Evolutionary conservation across 305 asterid species (phyloP).

Genomic region (Ajuga reptans): DNA sequence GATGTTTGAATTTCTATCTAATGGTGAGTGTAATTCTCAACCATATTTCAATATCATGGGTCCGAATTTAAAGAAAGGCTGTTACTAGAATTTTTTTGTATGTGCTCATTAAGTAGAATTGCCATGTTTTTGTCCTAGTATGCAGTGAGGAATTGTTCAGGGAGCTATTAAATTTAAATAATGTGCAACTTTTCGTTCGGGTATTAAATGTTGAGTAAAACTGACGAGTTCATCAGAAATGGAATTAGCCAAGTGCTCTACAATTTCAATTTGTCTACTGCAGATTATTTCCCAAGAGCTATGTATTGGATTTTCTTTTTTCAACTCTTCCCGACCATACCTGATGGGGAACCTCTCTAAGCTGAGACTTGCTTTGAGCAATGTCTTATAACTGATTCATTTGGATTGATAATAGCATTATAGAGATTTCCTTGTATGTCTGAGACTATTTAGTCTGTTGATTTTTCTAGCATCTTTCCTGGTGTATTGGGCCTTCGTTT

Average conservation of each 20-base stretch:
- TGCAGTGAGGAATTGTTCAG: neutral
- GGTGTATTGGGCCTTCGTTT: neutral
- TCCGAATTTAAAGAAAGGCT: neutral
- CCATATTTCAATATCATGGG: neutral
- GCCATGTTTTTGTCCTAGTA: neutral
- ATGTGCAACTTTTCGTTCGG: no score
- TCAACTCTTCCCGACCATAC: no score
- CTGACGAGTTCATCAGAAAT: neutral
- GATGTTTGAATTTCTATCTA: neutral
- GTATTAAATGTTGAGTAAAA: no score
- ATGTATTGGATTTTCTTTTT: no score
- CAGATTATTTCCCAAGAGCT: neutral
- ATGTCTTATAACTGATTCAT: no score
- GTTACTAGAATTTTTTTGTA: neutral
- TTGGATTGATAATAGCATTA: no score
- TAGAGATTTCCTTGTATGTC: no score
- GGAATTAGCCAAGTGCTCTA: no score
- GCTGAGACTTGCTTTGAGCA: neutral
- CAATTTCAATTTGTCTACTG: constrained; percentile 2
- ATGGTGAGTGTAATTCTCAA: neutral
- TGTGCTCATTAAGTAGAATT: neutral
- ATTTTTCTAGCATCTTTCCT: constrained; percentile 6
- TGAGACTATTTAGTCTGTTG: no score
- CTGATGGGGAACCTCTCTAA: no score
- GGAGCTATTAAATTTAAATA: no score